Conservation (phyloP, 1,139 yeast species). For the Chernovozyma aurita region DNA sequence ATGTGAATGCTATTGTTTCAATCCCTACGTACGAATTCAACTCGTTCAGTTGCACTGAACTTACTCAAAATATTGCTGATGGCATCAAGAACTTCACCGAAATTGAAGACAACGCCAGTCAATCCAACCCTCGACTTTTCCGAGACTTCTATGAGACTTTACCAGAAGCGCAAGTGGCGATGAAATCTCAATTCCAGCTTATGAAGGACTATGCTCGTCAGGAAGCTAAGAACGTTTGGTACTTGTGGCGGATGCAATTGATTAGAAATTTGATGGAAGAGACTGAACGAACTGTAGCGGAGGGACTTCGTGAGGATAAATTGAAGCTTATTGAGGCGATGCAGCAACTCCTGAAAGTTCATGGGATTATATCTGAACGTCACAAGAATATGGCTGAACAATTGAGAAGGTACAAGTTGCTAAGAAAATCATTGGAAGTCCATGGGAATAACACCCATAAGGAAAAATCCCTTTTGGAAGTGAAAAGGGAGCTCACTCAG, state of each 20-base stretch:
- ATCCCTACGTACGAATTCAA: conserved; percentile 42
- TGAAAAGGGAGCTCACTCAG: conserved; percentile 11
- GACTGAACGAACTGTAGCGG: conserved; percentile 24
- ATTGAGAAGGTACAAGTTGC: conserved; percentile 17
- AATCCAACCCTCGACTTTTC: conserved; percentile 47
- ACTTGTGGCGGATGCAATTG: conserved; percentile 52
- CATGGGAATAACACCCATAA: neutral
- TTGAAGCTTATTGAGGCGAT: conserved; percentile 19
- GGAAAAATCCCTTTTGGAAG: too few relatives aligned
- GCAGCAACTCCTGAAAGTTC: conserved; percentile 14
- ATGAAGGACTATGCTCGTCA: conserved; percentile 47
- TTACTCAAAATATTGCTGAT: conserved; percentile 46
- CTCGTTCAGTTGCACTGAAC: conserved; percentile 50
- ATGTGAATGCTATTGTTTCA: conserved; percentile 25
- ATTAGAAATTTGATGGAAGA: conserved; percentile 33
- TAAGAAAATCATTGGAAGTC: neutral
- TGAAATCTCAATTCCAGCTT: conserved; percentile 40
- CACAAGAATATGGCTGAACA: conserved; percentile 17
- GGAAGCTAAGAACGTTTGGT: conserved; percentile 53
- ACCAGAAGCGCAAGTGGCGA: conserved; percentile 29
- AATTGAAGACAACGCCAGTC: conserved; percentile 38
- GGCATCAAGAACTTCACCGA: conserved; percentile 43
- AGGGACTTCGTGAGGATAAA: conserved; percentile 22
- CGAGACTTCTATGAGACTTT: conserved; percentile 40
- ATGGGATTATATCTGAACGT: conserved; percentile 11